Evolutionary conservation across 257 asterid genomes (phyloP), one percentile per base, ranked within the genome.

Genomic region (Phtheirospermum japonicum): DNA sequence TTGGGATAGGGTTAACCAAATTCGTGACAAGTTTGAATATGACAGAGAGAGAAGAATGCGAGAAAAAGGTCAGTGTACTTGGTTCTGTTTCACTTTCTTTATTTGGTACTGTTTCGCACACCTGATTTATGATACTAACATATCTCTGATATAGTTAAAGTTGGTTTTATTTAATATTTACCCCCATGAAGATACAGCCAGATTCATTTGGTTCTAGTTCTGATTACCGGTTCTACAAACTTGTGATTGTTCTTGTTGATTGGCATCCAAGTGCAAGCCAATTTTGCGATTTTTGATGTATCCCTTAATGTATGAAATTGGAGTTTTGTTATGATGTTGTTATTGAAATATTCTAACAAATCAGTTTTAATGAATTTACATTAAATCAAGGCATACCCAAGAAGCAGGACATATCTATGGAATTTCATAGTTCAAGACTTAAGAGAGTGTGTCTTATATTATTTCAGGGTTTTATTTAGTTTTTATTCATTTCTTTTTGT

Each of bases 31-130:
- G 74, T 92, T 86, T 80, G 97, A 92, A 78, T 86, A 82, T 57
- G 94, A 92, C 72, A 78, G 95, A 59, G 99, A 85, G 69, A 83
- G 84, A 84, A 86, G 97, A 80, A 83, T 86, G 96, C 73, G 89
- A 73, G 88, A 82, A 55, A 92, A 74, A 82, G 96, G 99, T 89
- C 18, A 71, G 86, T 65, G 65, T 32, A 55, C 30, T 54, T 58
- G 54, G 55, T 67, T 57, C 17, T 53, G 20, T 18, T 54, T 36
- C 48, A 5, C 48, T 34, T 57, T 65, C 51, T 64, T 33, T 65
- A 37, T 45, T 68, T 17, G 34, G 19, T 66, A 14, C 36, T 14
- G 40, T 65, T 61, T 61, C 28, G 20, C 59, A 53, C 55, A 53
- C 55, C 48, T 32, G 50, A 50, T 58, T 63, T 67, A 58, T 46